Evolutionary conservation across 371 early-diverging fungal genomes (phyloP), one percentile per base, ranked within the genome.

Genomic region (Chytridium lagenaria): DNA sequence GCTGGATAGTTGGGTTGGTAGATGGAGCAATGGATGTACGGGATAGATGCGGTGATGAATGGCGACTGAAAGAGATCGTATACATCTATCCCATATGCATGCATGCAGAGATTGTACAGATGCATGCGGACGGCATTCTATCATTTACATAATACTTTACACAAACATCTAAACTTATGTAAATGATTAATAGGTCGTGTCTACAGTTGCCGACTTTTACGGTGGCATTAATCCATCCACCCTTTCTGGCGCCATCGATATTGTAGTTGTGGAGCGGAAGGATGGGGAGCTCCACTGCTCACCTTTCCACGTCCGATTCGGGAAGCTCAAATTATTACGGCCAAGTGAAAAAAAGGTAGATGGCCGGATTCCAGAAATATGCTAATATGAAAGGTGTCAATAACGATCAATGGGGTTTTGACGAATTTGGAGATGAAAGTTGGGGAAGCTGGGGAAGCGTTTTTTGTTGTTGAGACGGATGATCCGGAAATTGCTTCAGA

Each of bases 221-320:
- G 95, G 92, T 72, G 97, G 96, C 77, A 90, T 99, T 66, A 99
- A 99, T 80, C 99, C 99, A 1, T 89, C 98, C 0, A 99, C 99
- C 0, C 89, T 99, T 36, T 95, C 96, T 16, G 99, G 99, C 38
- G 98, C 99, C 40, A 98, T 98, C 81, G 99, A 99, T 82, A 91
- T 99, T 59, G 91, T 99, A 10, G 98, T 98, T 16, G 94, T 98
- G 16, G 90, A 96, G 78, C 91, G 90, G 74, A 74, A 83, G 38
- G 85, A 92, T 78, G 97, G 96, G 23, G 89, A 90, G 36, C 83
- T 96, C 34, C 82, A 87, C 12, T 95, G 97, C 79, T 95, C 98
- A 7, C 98, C 99, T 1, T 99, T 99, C 78, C 99, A 99, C 83
- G 97, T 99, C n/a, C 89, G 99, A 40, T 99, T 99, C 79, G 98